phyloP scores from a whole-genome alignment of 345 rosid genomes.

The Murraya koenigii region DNA sequence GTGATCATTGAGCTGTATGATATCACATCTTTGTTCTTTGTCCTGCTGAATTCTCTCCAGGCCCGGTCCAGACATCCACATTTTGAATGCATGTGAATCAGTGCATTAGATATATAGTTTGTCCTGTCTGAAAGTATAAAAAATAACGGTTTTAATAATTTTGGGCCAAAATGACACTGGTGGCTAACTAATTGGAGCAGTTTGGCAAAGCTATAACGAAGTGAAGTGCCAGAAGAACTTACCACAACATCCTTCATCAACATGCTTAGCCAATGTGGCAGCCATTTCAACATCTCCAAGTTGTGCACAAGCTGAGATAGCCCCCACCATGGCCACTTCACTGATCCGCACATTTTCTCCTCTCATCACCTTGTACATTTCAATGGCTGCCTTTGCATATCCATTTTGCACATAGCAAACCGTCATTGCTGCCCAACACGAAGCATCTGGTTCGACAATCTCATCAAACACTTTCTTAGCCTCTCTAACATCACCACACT shows the following conservation, averaged over 20 bases:
- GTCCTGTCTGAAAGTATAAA: conserved; percentile 34
- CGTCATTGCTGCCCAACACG: conserved; percentile 55
- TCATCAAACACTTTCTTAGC: conserved; percentile 49
- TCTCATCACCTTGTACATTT: conserved; percentile 32
- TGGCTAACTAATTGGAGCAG: background rate
- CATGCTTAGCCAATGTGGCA: conserved; percentile 27
- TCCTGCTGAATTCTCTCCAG: conserved; percentile 39
- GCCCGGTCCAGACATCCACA: conserved; percentile 50
- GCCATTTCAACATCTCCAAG: conserved; percentile 50
- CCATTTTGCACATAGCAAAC: conserved; percentile 56
- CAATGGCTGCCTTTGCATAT: conserved; percentile 34
- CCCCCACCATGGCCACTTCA: conserved; percentile 46
- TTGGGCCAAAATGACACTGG: background rate
- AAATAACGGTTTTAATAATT: background rate
- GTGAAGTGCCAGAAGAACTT: conserved; percentile 13
- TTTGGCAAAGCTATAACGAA: background rate
- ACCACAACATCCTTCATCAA: conserved; percentile 37
- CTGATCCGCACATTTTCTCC: conserved; percentile 23
- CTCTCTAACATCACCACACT: conserved; percentile 32
- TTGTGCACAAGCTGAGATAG: conserved; percentile 46
- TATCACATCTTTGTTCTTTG: conserved; percentile 42
- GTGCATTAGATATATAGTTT: conserved; percentile 38
- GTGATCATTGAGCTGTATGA: conserved; percentile 50
- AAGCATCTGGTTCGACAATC: conserved; percentile 33
- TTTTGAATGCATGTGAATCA: conserved; percentile 65